Percentiles rank a stretch among this genome's conserved stretches.
These are phyloP conservation scores for Trametes cubensis DNA, from an alignment of 768 basidiomycete genomes.

Conservation along the genomic window DNA sequence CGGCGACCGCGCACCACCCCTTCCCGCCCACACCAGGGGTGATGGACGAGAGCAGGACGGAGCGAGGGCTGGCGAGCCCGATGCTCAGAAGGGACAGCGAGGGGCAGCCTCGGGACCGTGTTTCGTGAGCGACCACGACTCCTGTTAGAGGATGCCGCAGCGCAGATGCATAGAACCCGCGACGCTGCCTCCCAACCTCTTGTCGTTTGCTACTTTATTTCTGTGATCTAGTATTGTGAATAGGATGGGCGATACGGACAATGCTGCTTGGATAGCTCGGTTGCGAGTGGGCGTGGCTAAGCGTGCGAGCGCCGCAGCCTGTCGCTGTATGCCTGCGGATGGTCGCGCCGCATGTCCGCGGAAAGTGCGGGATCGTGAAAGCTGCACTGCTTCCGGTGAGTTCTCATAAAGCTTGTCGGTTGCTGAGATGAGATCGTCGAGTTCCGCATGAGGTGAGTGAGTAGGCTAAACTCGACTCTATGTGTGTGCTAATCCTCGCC, in stretches of 20 bases:
- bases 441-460: not conserved
- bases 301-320: too few relatives aligned
- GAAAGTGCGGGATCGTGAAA: not conserved
- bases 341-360: conserved; percentile 4
- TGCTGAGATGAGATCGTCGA: not conserved
- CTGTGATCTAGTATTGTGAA: conserved; percentile 12
- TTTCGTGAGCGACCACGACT: conserved; percentile 7
- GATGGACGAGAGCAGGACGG: conserved; percentile 56
- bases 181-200: not conserved
- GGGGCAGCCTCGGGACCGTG: conserved; percentile 28
- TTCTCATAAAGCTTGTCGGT: not conserved
- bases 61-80: conserved; percentile 67
- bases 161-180: not conserved
- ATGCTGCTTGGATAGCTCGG: not conserved
- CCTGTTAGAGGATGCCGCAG: not conserved
- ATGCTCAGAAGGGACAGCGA: conserved; percentile 51
- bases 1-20: conserved; percentile 40
- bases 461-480: not conserved
- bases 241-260: conserved; percentile 3
- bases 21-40: conserved; percentile 38
- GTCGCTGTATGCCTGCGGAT: not conserved
- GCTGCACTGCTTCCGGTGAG: conserved; percentile 4
- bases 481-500: not conserved
- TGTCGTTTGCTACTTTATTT: conserved; percentile 19
- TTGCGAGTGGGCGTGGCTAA: too few relatives aligned